Evolutionary conservation across 192 early-diverging fungal species (phyloP).

Genomic region (Backusella luteola): DNA sequence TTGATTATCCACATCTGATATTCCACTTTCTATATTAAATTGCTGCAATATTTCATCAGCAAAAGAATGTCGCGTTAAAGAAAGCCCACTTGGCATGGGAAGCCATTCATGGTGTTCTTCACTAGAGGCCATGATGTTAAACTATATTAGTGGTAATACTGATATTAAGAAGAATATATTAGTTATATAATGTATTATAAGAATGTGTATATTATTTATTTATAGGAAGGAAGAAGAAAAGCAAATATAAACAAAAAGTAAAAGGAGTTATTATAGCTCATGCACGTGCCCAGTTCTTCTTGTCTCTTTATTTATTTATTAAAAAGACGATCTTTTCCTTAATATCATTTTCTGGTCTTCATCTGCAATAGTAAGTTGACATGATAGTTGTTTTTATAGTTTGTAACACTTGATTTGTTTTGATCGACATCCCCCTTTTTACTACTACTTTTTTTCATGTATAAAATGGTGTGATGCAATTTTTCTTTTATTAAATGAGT

Average conservation of each 20-base stretch:
- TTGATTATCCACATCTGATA: neutral
- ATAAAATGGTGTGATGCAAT: neutral
- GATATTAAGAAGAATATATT: neutral
- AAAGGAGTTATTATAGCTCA: neutral
- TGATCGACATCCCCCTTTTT: neutral
- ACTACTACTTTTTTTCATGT: too few species aligned
- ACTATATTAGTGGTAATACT: neutral
- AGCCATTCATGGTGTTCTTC: conserved; percentile 15
- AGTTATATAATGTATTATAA: neutral
- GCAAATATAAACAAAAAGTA: conserved; percentile 2
- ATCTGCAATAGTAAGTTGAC: neutral
- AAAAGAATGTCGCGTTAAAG: conserved; percentile 23
- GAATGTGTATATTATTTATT: neutral
- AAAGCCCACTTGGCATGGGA: conserved; percentile 14
- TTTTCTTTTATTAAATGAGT: neutral
- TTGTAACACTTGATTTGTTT: neutral
- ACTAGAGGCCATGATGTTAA: neutral
- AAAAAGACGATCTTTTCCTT: conserved; percentile 7
- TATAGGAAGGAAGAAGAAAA: neutral
- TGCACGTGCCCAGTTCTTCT: neutral
- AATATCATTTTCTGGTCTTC: neutral
- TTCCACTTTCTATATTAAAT: conserved; percentile 18
- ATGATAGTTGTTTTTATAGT: conserved; percentile 5
- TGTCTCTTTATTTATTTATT: conserved; percentile 3
- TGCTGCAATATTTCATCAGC: conserved; percentile 24